phyloP scores from a whole-genome alignment of 345 rosid species.

The Ceriops zippeliana region DNA sequence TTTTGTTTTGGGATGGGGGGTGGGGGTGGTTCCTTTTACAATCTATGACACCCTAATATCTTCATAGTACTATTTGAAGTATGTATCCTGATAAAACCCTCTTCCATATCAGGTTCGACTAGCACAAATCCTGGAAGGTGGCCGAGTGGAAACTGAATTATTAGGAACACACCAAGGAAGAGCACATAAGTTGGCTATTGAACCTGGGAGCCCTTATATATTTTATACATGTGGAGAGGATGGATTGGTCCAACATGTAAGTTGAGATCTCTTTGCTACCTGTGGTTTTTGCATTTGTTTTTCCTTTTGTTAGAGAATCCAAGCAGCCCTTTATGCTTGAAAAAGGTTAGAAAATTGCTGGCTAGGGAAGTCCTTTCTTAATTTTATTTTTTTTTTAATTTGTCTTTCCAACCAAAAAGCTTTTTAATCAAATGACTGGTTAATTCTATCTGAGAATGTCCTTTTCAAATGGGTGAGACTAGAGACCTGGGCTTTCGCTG shows the following conservation, averaged over 20 bases:
- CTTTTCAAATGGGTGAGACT: background rate
- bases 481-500: background rate
- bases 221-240: constrained; percentile 92
- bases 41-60: too few relatives aligned
- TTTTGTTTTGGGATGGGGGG: too few relatives aligned
- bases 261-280: constrained; percentile 25
- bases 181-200: constrained; percentile 80
- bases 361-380: background rate
- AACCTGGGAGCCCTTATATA: constrained; percentile 80
- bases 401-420: background rate
- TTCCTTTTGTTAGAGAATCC: constrained; percentile 1
- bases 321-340: constrained; percentile 1
- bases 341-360: background rate
- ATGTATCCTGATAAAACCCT: background rate
- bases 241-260: constrained; percentile 86
- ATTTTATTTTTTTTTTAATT: background rate
- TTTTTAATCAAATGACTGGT: background rate
- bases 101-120: constrained; percentile 57
- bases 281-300: background rate
- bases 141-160: constrained; percentile 49
- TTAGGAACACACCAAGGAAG: constrained; percentile 59
- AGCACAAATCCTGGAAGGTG: constrained; percentile 66
- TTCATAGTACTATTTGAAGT: too few relatives aligned
- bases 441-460: background rate
- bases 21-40: too few relatives aligned